Base-by-base conservation (phyloP, 2,329 filamentous ascomycete genomes). In the Fusarium longipes region DNA sequence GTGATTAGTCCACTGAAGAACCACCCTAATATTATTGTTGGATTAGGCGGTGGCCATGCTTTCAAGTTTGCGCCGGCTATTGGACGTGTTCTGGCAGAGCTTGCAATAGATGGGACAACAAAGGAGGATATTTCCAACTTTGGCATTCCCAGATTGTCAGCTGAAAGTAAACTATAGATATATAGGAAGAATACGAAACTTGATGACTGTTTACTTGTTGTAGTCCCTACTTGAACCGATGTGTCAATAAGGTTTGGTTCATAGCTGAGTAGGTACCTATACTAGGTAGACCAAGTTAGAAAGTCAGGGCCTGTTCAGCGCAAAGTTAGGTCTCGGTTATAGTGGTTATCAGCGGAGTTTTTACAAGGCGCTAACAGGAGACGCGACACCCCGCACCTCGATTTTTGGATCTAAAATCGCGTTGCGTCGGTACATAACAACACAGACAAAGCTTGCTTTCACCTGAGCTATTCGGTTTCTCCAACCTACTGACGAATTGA, bases 41-140 rank as follows among this genome's bases (percentile, higher is more conserved):
- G 56, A 1, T 32, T 74, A 5, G 68, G 70, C 2, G 70, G 61
- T 33, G 70, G 58, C 0, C 71, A 73, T 50, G 72, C 58, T 0
- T 74, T 74, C 43, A 74, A 74, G 24, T 74, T 73, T 47, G 67
- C 71, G 0, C 72, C 72, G 4, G 70, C 72, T 0, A 71, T 74
- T 9, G 72, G 72, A 0, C 69, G 70, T 29, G 70, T 73, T 32
- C 33, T 71, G 18, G 71, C 71, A 0, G 72, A 74, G 36, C 57
- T 74, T 11, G 71, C 71, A 1, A 62, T 74, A 18, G 72, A 74
- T 50, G 72, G 72, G 2, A 18, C 49, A 4, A 62, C 58, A 2
- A 62, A 61, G 25, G 58, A 62, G 29, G 57, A 61, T 32, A 62
- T 62, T 14, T 61, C 56, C 1, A 62, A 47, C 15, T 62, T 62